Conservation (phyloP, 2,329 filamentous ascomycete species). For the Blumeria graminis region DNA sequence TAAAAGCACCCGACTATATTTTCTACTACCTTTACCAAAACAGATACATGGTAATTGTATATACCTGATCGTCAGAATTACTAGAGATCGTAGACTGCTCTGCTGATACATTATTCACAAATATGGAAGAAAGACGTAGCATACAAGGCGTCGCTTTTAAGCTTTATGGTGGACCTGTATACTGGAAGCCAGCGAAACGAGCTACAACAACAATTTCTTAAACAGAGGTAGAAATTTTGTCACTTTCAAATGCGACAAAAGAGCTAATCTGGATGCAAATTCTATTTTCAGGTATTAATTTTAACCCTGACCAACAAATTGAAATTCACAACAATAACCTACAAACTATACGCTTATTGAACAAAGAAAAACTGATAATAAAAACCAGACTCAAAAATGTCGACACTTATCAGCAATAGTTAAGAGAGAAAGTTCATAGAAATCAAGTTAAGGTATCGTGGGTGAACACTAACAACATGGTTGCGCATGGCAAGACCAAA, state of each 20-base stretch:
- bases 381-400: too few species aligned
- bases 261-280: neutral
- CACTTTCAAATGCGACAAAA: neutral
- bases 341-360: too few species aligned
- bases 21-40: neutral
- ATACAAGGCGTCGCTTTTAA: neutral
- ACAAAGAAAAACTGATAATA: too few species aligned
- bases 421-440: too few species aligned
- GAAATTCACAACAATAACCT: too few species aligned
- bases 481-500: too few species aligned
- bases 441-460: too few species aligned
- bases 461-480: too few species aligned
- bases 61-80: too few species aligned
- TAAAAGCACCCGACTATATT: neutral
- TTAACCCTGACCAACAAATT: neutral
- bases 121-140: neutral
- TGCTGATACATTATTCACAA: neutral
- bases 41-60: too few species aligned
- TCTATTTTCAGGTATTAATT: neutral
- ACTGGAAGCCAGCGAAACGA: neutral
- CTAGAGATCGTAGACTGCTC: neutral
- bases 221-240: neutral
- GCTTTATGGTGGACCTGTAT: neutral
- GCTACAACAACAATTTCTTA: neutral
- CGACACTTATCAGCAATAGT: too few species aligned